Percentiles rank a stretch among this genome's conserved stretches.
These are phyloP conservation scores for Peronospora farinosa DNA, from an alignment of 352 stramenopile species.

Conservation along the genomic window DNA sequence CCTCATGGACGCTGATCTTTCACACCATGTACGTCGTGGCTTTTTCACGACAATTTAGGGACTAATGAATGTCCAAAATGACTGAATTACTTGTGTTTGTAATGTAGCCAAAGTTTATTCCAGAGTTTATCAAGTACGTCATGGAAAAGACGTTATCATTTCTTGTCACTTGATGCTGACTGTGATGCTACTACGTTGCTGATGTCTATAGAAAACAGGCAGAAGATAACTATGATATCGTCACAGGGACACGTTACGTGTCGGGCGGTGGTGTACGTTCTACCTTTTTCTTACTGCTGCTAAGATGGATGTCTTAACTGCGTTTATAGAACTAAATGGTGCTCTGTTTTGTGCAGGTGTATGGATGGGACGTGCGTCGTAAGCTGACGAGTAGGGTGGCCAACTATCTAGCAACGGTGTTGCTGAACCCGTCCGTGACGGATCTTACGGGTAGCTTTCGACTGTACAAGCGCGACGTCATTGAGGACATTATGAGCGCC, in stretches of 20 bases:
- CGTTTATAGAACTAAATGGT: not conserved
- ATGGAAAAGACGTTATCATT: not conserved
- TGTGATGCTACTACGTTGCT: constrained; percentile 7
- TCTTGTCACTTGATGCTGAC: not conserved
- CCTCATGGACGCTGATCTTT: constrained; percentile 98
- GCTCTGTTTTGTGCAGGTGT: constrained; percentile 61
- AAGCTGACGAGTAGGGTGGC: constrained; percentile 95
- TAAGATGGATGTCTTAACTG: not conserved
- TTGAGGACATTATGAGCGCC: constrained; percentile 92
- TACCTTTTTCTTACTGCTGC: not conserved
- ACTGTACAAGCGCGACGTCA: constrained; percentile 92
- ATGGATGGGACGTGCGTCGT: constrained; percentile 93
- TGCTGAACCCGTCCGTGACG: constrained; percentile 92
- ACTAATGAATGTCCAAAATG: not conserved
- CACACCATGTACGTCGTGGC: constrained; percentile 84
- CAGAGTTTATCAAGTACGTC: constrained; percentile 80
- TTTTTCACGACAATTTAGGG: not conserved
- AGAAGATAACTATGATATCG: constrained; percentile 88
- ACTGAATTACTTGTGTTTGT: not conserved
- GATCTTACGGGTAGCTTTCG: constrained; percentile 97
- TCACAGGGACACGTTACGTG: constrained; percentile 94
- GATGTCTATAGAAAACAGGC: constrained; percentile 52
- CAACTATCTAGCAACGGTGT: constrained; percentile 95
- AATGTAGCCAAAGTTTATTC: constrained; percentile 93
- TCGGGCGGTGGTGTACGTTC: constrained; percentile 86